Evolutionary conservation across 768 basidiomycete genomes (phyloP), one percentile per base, ranked within the genome.

Genomic region (Suillus weaverae): DNA sequence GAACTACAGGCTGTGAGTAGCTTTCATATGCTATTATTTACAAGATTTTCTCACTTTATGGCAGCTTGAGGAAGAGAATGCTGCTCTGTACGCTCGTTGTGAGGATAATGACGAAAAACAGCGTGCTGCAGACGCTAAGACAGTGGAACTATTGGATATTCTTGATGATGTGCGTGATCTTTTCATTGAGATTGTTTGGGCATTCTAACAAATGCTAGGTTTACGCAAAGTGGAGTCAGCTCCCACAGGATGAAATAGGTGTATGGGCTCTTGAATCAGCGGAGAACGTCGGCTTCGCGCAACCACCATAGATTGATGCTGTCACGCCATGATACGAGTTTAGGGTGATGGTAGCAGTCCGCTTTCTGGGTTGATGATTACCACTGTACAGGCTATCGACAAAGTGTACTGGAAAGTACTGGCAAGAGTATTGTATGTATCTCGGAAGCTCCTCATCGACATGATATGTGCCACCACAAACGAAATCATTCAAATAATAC

Each of bases 221-320:
- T 2, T 80, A 79, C 60, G 74, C 78, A 13, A 80, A 79, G 61
- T 91, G 88, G 86, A 73, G 76, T 62, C 77, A 82, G 33, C 70
- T 90, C 9, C 86, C 88, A 1, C 78, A 82, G 60, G 87, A 90
- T n/a, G 85, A 89, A 33, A 84, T 92, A n/a, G 81, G 84, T 54
- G 76, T 78, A 26, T 83, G 81, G 81, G 71, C 78, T 13, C 63
- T 83, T 62, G 72, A 76, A 62, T 69, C 74, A 0, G 78, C 78
- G 3, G 81, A 83, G 68, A 76, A 74, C 22, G 66, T 76, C 10
- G 75, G 73, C 5, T 59, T 82, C 2, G 67, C 80, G 5, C 80
- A 55, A 5, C 66, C 64, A 11, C 61, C 61, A 7, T 71, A 51
- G 43, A 38, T 30, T 26, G 26, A n/a, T 55, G 35, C 13, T 2